phyloP scores from a whole-genome alignment of 2,329 filamentous ascomycete genomes.

The Fonsecaea monophora region DNA sequence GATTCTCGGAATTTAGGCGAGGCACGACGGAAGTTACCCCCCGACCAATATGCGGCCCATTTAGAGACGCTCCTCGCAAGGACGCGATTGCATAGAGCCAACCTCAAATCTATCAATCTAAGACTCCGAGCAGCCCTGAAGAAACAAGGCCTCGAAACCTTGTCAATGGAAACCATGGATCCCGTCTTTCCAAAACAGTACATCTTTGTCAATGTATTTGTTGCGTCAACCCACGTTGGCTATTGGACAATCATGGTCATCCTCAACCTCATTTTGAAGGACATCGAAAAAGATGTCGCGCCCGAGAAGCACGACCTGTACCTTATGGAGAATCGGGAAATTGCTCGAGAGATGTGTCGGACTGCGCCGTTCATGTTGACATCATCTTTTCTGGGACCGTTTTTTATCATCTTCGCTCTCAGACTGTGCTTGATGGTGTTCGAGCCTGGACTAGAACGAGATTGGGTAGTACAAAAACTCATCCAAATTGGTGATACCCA shows the following conservation, averaged over 20 bases:
- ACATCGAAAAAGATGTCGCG: constrained; percentile 28
- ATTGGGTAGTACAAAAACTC: constrained; percentile 38
- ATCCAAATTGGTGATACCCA: constrained; percentile 37
- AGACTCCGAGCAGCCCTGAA: constrained; percentile 31
- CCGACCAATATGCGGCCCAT: constrained; percentile 17
- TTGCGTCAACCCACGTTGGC: constrained; percentile 33
- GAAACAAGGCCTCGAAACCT: constrained; percentile 27
- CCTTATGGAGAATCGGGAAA: constrained; percentile 37
- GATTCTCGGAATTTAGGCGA: constrained; percentile 18
- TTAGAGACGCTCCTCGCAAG: constrained; percentile 19
- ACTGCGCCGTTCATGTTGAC: constrained; percentile 37
- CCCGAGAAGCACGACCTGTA: constrained; percentile 34
- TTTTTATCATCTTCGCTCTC: constrained; percentile 40
- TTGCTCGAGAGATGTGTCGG: constrained; percentile 37
- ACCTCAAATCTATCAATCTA: constrained; percentile 36
- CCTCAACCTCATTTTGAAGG: constrained; percentile 36
- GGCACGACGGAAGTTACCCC: constrained; percentile 10
- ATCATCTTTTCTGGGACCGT: constrained; percentile 40
- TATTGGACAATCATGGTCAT: constrained; percentile 39
- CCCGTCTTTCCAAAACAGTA: constrained; percentile 38
- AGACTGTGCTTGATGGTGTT: constrained; percentile 37
- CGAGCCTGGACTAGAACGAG: constrained; percentile 32
- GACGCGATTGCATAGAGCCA: constrained; percentile 28
- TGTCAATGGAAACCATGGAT: constrained; percentile 26
- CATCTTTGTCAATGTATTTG: constrained; percentile 38